Conservation (phyloP, 2,329 filamentous ascomycete genomes). For the Colletotrichum endophyticum region DNA sequence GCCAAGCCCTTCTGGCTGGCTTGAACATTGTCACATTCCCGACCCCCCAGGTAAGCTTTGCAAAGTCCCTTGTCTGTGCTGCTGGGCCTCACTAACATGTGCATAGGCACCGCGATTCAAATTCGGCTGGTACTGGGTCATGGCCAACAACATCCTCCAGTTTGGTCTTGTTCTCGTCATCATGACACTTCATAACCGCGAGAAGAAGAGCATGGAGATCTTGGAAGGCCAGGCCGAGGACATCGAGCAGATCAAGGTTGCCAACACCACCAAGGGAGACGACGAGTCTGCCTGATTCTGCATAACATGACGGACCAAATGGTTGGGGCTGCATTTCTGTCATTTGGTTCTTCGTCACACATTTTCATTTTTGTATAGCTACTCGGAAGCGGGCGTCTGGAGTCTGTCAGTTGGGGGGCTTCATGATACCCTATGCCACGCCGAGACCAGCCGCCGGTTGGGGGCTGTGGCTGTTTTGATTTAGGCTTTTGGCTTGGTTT, state of each 20-base stretch:
- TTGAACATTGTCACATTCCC: not conserved
- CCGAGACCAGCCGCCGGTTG: not conserved
- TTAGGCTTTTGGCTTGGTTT: not conserved
- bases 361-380: not conserved
- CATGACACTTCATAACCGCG: conserved; percentile 3
- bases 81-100: not conserved
- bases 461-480: not conserved
- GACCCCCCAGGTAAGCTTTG: not conserved
- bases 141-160: conserved; percentile 1
- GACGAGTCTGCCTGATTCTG: not conserved
- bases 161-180: conserved; percentile 3
- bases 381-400: conserved; percentile 9
- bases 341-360: not conserved
- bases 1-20: not conserved
- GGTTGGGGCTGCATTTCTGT: not conserved
- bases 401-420: conserved; percentile 11
- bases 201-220: conserved; percentile 5
- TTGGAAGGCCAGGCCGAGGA: not conserved
- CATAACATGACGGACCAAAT: not conserved
- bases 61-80: rapidly evolving
- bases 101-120: not conserved
- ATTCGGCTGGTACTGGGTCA: conserved; percentile 6
- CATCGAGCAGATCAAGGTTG: conserved; percentile 1
- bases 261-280: not conserved
- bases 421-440: conserved; percentile 1